phyloP scores from a whole-genome alignment of 306 rosid genomes.

The Abrus pulchellus region DNA sequence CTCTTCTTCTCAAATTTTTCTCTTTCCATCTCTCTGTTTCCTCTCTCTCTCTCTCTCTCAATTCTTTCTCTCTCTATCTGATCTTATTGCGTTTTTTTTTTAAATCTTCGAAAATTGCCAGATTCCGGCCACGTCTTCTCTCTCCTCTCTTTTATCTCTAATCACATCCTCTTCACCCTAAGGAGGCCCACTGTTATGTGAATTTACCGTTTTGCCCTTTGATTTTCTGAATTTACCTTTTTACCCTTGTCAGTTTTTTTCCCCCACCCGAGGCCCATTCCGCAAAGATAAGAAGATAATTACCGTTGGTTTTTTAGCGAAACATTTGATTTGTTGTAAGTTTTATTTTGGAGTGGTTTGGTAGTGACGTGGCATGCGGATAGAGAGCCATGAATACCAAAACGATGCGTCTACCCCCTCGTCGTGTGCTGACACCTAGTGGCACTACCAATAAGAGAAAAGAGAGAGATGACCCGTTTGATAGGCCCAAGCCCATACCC shows the following conservation, averaged over 20 bases:
- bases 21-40: not conserved
- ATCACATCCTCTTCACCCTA: not conserved
- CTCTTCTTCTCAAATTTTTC: not conserved
- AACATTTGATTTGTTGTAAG: not conserved
- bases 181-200: not conserved
- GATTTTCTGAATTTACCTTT: not conserved
- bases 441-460: constrained; percentile 62
- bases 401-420: constrained; percentile 98
- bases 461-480: constrained; percentile 61
- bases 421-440: constrained; percentile 70
- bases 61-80: not conserved
- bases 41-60: not conserved
- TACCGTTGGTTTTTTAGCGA: not conserved
- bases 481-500: constrained; percentile 61
- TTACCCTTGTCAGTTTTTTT: constrained; percentile 17
- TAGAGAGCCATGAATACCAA: constrained; percentile 80
- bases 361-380: constrained; percentile 84
- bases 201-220: constrained; percentile 36
- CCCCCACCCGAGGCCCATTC: not conserved
- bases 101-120: constrained; percentile 3
- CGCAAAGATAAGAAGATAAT: not conserved
- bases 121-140: constrained; percentile 37
- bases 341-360: constrained; percentile 2
- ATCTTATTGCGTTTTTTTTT: not conserved
- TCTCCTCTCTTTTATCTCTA: not conserved